Evolutionary conservation across 2,329 filamentous ascomycete genomes (phyloP).

Genomic region (Pseudodiploospora longispora): DNA sequence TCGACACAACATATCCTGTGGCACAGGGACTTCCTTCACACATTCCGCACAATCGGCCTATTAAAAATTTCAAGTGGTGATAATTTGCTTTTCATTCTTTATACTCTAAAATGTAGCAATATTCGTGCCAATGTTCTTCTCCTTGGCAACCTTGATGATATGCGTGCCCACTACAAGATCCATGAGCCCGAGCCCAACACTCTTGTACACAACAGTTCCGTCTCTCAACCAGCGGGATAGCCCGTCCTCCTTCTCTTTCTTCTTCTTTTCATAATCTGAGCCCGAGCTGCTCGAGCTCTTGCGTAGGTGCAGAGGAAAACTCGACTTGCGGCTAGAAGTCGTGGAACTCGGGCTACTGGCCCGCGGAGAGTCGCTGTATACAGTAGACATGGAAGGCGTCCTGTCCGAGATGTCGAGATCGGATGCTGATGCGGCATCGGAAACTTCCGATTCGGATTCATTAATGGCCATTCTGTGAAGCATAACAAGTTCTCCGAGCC

Average conservation of each 20-base stretch:
- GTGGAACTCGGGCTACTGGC: constrained; percentile 25
- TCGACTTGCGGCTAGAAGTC: constrained; percentile 21
- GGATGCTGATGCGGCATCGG: constrained; percentile 21
- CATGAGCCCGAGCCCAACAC: constrained; percentile 59
- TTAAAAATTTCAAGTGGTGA: no score
- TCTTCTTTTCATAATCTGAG: constrained; percentile 18
- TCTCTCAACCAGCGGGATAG: constrained; percentile 48
- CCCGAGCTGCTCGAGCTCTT: constrained; percentile 19
- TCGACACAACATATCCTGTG: no score
- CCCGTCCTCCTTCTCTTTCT: constrained; percentile 39
- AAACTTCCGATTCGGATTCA: constrained; percentile 29
- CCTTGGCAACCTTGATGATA: constrained; percentile 46
- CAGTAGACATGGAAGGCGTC: constrained; percentile 32
- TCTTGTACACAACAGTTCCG: constrained; percentile 63
- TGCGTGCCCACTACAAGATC: constrained; percentile 55
- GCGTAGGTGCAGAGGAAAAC: constrained; percentile 24
- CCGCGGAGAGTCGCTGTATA: constrained; percentile 23
- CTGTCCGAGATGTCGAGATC: constrained; percentile 27
- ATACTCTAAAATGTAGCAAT: constrained; percentile 26
- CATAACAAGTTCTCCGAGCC: constrained; percentile 70
- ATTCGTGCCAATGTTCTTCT: constrained; percentile 45
- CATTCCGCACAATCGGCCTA: no score
- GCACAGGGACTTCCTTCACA: no score
- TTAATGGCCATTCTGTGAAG: constrained; percentile 38
- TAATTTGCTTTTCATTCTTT: no score